These are phyloP conservation scores for Jatropha multifida DNA, from an alignment of 441 rosid genomes.

Conservation along the genomic window DNA sequence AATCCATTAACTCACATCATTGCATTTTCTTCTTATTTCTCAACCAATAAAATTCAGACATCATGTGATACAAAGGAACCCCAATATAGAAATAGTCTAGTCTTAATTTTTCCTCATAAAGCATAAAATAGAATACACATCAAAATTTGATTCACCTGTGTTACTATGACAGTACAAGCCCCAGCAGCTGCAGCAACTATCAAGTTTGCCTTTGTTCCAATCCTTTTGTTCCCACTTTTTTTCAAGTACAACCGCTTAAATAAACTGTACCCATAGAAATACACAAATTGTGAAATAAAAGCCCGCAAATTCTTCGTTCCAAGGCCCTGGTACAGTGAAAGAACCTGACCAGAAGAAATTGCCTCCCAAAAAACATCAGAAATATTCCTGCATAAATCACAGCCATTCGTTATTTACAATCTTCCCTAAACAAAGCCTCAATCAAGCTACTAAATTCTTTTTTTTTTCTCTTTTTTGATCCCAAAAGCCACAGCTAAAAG, in stretches of 20 bases:
- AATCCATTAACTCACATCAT: background rate
- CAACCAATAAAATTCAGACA: background rate
- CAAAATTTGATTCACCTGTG: conserved; percentile 46
- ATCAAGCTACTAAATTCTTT: background rate
- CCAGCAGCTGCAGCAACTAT: conserved; percentile 86
- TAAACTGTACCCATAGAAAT: conserved; percentile 84
- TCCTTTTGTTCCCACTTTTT: conserved; percentile 65
- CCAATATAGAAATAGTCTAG: background rate
- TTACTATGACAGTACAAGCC: conserved; percentile 67
- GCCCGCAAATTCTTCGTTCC: conserved; percentile 93
- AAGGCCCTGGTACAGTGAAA: conserved; percentile 87
- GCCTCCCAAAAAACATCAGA: conserved; percentile 96
- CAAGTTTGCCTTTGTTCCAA: conserved; percentile 71
- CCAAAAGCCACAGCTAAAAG: no score
- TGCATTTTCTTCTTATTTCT: background rate
- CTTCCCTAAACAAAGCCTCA: background rate
- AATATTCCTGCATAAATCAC: conserved; percentile 51
- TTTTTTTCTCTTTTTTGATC: no score
- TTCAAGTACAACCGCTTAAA: conserved; percentile 70
- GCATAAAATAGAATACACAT: background rate
- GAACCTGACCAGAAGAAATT: conserved; percentile 55
- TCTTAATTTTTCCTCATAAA: background rate
- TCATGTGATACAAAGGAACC: background rate
- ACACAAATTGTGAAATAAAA: conserved; percentile 69
- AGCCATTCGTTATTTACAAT: background rate